Percentiles rank a stretch among this genome's conserved stretches.
Evolutionary conservation across 495 filamentous ascomycete genomes (phyloP).

Genomic region (Oleoguttula mirabilis): DNA sequence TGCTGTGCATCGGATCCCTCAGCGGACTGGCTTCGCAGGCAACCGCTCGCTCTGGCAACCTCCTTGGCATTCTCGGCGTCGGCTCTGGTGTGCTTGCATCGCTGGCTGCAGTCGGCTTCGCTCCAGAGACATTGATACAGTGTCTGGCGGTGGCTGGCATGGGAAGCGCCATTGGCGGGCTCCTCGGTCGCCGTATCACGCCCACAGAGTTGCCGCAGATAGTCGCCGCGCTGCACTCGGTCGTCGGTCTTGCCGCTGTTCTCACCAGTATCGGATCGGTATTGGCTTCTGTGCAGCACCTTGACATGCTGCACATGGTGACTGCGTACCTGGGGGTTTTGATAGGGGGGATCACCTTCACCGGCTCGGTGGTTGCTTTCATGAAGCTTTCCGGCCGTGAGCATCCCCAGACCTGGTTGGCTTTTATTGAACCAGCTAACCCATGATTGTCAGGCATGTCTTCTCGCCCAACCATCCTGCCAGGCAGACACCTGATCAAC

Average conservation of each 20-base stretch:
- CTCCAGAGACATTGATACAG: slow-evolving; percentile 57
- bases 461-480: slow-evolving; percentile 55
- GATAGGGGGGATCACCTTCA: slow-evolving; percentile 71
- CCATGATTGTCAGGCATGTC: no score
- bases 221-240: slow-evolving; percentile 67
- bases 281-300: slow-evolving; percentile 45
- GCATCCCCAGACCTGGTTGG: no score
- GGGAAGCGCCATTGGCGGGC: slow-evolving; percentile 44
- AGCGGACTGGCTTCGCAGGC: slow-evolving; percentile 61
- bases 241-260: slow-evolving; percentile 70
- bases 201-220: slow-evolving; percentile 73
- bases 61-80: slow-evolving; percentile 70
- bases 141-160: slow-evolving; percentile 58
- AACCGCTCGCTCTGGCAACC: slow-evolving; percentile 67
- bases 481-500: slow-evolving; percentile 59
- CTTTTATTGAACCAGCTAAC: no score
- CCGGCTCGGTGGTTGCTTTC: slow-evolving; percentile 70
- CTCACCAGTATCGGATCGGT: slow-evolving; percentile 73
- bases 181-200: slow-evolving; percentile 72
- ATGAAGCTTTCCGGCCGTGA: slow-evolving; percentile 63
- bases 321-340: slow-evolving; percentile 69
- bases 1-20: slow-evolving; percentile 62
- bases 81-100: slow-evolving; percentile 66
- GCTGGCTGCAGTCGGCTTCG: slow-evolving; percentile 63
- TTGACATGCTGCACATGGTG: slow-evolving; percentile 62